A percentile compares a stretch with the other conserved stretches of the same genome.
phyloP scores from a whole-genome alignment of 1,139 yeast species.

The Sugiyamaella xylanicola region DNA sequence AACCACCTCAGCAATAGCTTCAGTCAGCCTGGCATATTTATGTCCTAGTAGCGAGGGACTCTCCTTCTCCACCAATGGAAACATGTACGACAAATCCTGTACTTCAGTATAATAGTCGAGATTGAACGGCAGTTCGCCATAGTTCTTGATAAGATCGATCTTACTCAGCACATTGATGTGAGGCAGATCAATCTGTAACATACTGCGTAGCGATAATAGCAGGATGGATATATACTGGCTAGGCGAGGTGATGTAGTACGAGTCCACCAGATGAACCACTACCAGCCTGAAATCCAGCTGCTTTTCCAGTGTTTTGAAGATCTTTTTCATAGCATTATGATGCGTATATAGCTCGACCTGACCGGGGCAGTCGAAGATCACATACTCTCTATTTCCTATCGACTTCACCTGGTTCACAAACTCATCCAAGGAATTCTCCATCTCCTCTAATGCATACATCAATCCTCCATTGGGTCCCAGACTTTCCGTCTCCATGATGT shows the following conservation, averaged over 20 bases:
- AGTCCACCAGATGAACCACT: constrained; percentile 85
- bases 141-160: constrained; percentile 75
- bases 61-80: constrained; percentile 73
- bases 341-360: constrained; percentile 96
- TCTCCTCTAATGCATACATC: constrained; percentile 78
- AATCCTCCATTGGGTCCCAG: constrained; percentile 96
- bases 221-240: constrained; percentile 88
- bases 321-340: constrained; percentile 73
- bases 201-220: constrained; percentile 79
- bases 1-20: constrained; percentile 77
- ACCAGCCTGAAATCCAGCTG: constrained; percentile 71
- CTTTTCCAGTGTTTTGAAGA: constrained; percentile 71
- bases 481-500: constrained; percentile 79
- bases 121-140: constrained; percentile 62
- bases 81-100: constrained; percentile 71
- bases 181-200: constrained; percentile 91
- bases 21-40: constrained; percentile 68
- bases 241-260: constrained; percentile 81
- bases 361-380: constrained; percentile 96
- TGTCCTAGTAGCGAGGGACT: constrained; percentile 61
- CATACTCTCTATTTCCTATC: constrained; percentile 64
- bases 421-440: constrained; percentile 56
- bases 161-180: constrained; percentile 91
- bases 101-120: constrained; percentile 91
- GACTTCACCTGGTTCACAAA: constrained; percentile 61